These are phyloP conservation scores for Tuber melanosporum DNA, from an alignment of 495 filamentous ascomycete species.

Conservation along the genomic window DNA sequence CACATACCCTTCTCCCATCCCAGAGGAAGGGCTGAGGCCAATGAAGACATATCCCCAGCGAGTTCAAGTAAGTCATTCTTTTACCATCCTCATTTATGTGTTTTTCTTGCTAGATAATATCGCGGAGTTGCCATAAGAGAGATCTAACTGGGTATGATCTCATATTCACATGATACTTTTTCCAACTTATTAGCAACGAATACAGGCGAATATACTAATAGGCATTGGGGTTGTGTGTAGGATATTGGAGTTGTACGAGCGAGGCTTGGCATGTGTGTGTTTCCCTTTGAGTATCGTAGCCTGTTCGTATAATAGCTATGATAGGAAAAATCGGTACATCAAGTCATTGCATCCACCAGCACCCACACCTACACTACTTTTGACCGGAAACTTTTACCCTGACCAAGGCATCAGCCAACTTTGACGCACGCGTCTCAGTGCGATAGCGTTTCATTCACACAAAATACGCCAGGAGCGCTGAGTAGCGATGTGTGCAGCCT, in stretches of 20 bases:
- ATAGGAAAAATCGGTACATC: too few relatives aligned
- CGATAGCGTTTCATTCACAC: conserved; percentile 49
- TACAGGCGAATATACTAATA: too few relatives aligned
- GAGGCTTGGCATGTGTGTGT: too few relatives aligned
- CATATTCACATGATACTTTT: conserved; percentile 31
- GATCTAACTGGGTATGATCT: conserved; percentile 45
- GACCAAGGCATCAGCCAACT: too few relatives aligned
- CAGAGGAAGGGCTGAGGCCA: neutral
- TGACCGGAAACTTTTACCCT: too few relatives aligned
- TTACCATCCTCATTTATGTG: neutral
- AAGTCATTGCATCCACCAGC: too few relatives aligned
- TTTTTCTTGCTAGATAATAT: neutral
- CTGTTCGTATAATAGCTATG: too few relatives aligned
- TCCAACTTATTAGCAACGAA: too few relatives aligned
- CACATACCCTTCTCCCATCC: neutral
- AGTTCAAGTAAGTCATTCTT: neutral
- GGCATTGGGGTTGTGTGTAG: too few relatives aligned
- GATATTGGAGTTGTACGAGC: too few relatives aligned
- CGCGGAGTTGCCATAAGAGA: neutral
- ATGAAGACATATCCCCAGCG: neutral
- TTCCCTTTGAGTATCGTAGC: too few relatives aligned
- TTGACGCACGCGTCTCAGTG: conserved; percentile 32
- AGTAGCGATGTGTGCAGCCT: conserved; percentile 80
- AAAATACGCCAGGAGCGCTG: conserved; percentile 56
- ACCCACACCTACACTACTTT: too few relatives aligned